Evolutionary conservation across 2,329 filamentous ascomycete genomes (phyloP).

Genomic region (Fulvia fulva): DNA sequence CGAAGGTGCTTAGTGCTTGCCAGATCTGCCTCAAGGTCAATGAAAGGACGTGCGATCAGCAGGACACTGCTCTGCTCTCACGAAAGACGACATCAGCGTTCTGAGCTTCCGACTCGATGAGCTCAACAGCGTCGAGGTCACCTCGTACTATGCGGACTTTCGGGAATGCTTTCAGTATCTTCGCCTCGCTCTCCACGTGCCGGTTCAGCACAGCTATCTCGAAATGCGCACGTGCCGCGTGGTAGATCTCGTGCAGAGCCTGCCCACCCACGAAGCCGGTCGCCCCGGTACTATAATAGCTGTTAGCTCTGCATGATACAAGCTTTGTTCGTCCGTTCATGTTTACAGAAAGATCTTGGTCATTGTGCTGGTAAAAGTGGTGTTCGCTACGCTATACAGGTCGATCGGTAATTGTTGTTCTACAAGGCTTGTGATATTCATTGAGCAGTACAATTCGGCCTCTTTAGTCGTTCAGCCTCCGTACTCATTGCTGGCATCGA

Average conservation of each 20-base stretch:
- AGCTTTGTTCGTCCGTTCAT: background rate
- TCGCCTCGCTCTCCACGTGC: conserved; percentile 7
- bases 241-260: conserved; percentile 3
- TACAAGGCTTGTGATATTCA: too few relatives aligned
- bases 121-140: conserved; percentile 8
- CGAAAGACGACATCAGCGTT: conserved; percentile 11
- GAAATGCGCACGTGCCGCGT: background rate
- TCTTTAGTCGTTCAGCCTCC: too few relatives aligned
- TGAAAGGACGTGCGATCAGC: background rate
- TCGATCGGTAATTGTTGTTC: too few relatives aligned
- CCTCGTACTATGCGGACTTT: conserved; percentile 7
- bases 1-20: conserved; percentile 6
- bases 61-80: background rate
- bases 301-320: background rate
- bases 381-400: background rate
- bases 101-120: conserved; percentile 7
- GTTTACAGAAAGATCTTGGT: conserved; percentile 3
- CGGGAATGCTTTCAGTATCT: conserved; percentile 7
- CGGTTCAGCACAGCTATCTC: conserved; percentile 3
- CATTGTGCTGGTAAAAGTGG: background rate
- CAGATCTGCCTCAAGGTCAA: background rate
- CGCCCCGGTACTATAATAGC: conserved; percentile 4
- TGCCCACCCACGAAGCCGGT: conserved; percentile 11
- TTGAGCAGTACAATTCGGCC: too few relatives aligned
- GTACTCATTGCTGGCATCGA: background rate